Conservation (phyloP, 371 early-diverging fungal species). For the Funneliformis caledonium region DNA sequence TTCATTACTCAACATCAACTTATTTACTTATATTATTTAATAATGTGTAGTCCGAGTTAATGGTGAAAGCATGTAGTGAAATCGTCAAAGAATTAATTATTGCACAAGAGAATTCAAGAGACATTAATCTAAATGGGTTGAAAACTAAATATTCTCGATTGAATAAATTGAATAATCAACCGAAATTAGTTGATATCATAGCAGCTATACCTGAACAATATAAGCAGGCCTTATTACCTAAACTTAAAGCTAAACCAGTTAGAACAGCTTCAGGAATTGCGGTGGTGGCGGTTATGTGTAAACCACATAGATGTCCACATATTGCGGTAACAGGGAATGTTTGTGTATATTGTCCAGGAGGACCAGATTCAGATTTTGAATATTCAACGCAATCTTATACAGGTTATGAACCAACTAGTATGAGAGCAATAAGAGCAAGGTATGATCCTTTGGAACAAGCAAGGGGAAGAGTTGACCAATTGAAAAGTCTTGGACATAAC, state of each 20-base stretch:
- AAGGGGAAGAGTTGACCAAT: slow-evolving; percentile 95
- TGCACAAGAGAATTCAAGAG: slow-evolving; percentile 69
- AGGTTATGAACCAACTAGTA: slow-evolving; percentile 99
- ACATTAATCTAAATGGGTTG: slow-evolving; percentile 89
- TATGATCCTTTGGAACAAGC: slow-evolving; percentile 99
- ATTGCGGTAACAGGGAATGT: slow-evolving; percentile 99
- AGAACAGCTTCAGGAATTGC: slow-evolving; percentile 99
- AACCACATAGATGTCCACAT: slow-evolving; percentile 99
- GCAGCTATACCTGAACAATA: slow-evolving; percentile 98
- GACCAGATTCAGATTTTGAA: slow-evolving; percentile 99
- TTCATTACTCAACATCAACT: neutral
- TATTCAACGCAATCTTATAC: slow-evolving; percentile 99
- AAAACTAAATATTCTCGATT: slow-evolving; percentile 76
- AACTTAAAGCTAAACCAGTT: slow-evolving; percentile 97
- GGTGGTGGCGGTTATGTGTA: slow-evolving; percentile 99
- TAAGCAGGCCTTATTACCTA: slow-evolving; percentile 81
- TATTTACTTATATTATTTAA: neutral
- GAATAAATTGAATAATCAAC: slow-evolving; percentile 86
- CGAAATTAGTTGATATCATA: slow-evolving; percentile 98
- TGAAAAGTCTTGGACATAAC: slow-evolving; percentile 94
- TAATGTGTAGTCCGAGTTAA: slow-evolving; percentile 66
- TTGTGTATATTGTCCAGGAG: slow-evolving; percentile 99
- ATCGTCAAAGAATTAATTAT: slow-evolving; percentile 89
- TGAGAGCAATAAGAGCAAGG: slow-evolving; percentile 99
- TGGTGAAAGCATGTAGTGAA: slow-evolving; percentile 85